Evolutionary conservation across 208 protist species (phyloP), one percentile per base, ranked within the genome.

Genomic region (Acanthamoeba culbertsoni): DNA sequence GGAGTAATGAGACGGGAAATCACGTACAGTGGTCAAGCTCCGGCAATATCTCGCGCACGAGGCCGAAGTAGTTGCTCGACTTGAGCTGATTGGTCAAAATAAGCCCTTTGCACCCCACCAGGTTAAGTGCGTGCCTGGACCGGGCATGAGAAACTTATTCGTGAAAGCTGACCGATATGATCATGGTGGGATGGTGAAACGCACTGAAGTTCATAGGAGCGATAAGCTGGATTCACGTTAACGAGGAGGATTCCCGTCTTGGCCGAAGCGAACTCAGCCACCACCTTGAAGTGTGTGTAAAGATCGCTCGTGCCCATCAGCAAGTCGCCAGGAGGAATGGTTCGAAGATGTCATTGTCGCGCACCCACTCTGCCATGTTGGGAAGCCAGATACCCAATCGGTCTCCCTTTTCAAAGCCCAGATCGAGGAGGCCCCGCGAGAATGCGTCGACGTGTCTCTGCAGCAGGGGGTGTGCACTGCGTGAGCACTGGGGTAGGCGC

Each of bases 381-480:
- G 96, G 96, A 20, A 96, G 75, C 96, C 96, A 97, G 8, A 97
- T 94, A 23, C 96, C 97, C 23, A 97, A 12, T 18, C 96, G 93
- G 93, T 97, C 96, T 7, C 96, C 96, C 37, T 96, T 94, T 26
- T 75, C 40, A 23, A 96, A 88, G n/a, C 96, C 96, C 23, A 95
- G 26, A n/a, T 94, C 63, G 0, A 95, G 31, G 2, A 97, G 65
- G 3, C 94, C 96, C 26, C 53, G n/a, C 8, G 96, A 93, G 23
- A 97, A 55, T 2, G 65, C 37, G 28, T 96, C 90, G 12, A 93
- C 94, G 20, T 95, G 84, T 35, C 89, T 35, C 43, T 84, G 14
- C 33, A 16, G 1, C 6, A 18, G n/a, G 33, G 7, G 68, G 10
- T 18, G 14, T 28, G 26, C n/a, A n/a, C n/a, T n/a, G n/a, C n/a